phyloP scores from a whole-genome alignment of 495 filamentous ascomycete species.

The Aspergillus bridgeri region DNA sequence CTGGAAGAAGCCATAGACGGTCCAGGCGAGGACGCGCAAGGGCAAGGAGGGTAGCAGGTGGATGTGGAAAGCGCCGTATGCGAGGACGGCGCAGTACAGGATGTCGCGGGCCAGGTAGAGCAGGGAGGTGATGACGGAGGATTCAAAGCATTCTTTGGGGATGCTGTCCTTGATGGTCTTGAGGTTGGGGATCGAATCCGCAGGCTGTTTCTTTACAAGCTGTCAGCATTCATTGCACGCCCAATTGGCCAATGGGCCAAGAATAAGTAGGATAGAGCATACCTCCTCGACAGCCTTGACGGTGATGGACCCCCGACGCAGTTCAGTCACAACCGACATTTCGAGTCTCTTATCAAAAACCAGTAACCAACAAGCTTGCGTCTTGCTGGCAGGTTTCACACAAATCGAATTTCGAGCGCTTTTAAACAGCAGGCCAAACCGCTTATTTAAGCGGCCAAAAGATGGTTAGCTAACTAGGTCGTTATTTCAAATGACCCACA shows the following conservation, averaged over 20 bases:
- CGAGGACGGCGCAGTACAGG: slow-evolving; percentile 56
- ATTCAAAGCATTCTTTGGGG: slow-evolving; percentile 76
- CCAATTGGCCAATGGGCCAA: neutral
- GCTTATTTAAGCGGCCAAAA: no score
- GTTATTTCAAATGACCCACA: no score
- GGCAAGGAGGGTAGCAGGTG: slow-evolving; percentile 32
- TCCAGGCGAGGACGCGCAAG: slow-evolving; percentile 60
- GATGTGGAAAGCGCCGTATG: slow-evolving; percentile 47
- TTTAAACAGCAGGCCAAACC: neutral
- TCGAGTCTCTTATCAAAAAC: neutral
- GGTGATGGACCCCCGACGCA: neutral
- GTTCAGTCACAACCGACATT: neutral
- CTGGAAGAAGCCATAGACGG: slow-evolving; percentile 66
- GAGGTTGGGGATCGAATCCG: slow-evolving; percentile 51
- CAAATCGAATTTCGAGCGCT: neutral
- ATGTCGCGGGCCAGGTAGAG: slow-evolving; percentile 70
- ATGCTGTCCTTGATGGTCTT: slow-evolving; percentile 80
- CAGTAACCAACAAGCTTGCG: no score
- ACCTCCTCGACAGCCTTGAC: neutral
- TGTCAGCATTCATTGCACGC: neutral
- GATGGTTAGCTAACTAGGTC: no score
- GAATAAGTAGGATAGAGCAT: neutral
- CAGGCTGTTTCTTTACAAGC: neutral
- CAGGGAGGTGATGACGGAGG: slow-evolving; percentile 59
- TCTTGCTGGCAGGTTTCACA: neutral